Percentiles rank a stretch among this genome's conserved stretches.
Evolutionary conservation across 495 filamentous ascomycete genomes (phyloP).

Genomic region (Choiromyces venosus): DNA sequence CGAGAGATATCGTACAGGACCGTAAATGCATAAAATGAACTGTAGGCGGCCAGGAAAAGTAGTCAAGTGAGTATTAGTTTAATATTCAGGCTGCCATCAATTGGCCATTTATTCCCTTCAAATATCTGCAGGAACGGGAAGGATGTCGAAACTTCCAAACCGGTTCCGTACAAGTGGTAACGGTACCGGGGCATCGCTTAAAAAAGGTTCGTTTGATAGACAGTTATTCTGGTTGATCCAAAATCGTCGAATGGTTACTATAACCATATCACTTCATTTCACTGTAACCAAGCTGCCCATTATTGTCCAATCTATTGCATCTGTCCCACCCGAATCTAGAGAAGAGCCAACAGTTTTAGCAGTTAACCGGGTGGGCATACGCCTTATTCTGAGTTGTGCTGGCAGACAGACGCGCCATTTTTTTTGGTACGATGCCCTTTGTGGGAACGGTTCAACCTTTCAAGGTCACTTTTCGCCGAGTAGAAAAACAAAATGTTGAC

Average conservation of each 20-base stretch:
- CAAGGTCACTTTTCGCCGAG: neutral
- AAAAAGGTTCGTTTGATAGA: neutral
- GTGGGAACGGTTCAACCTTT: too few species aligned
- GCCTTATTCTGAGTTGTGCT: neutral
- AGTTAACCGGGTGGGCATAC: neutral
- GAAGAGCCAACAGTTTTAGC: neutral
- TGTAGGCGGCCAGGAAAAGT: neutral
- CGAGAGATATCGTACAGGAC: neutral
- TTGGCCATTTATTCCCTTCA: neutral
- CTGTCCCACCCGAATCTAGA: neutral
- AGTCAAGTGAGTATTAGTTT: neutral
- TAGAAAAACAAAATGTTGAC: conserved; percentile 1
- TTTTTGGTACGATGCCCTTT: neutral
- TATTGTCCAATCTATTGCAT: neutral
- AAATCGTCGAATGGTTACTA: neutral
- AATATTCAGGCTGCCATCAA: neutral
- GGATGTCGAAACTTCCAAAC: neutral
- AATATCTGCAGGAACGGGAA: neutral
- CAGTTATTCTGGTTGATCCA: neutral
- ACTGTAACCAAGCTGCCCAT: neutral
- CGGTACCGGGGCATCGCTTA: neutral
- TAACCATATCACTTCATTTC: neutral
- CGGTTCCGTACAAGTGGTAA: neutral
- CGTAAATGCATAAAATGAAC: neutral
- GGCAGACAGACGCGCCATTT: neutral